phyloP scores from a whole-genome alignment of 495 filamentous ascomycete genomes.

The Mytilinidion resinicola region DNA sequence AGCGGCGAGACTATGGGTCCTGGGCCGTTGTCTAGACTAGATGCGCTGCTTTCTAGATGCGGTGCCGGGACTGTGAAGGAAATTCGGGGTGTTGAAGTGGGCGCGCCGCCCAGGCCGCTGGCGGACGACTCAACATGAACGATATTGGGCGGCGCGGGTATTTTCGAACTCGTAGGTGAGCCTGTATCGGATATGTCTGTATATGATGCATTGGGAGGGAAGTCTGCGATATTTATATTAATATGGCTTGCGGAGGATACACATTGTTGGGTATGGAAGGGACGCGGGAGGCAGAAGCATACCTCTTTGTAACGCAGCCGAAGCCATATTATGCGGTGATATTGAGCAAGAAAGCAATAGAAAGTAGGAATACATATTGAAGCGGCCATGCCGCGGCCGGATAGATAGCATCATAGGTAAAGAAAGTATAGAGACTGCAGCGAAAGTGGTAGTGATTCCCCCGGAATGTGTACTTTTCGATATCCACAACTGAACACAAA shows the following conservation, averaged over 20 bases:
- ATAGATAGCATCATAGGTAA: not conserved
- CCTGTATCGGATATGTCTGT: not conserved
- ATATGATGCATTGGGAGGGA: not conserved
- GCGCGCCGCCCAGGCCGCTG: not conserved
- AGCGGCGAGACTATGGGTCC: not conserved
- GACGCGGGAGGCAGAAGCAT: not conserved
- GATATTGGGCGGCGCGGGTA: not conserved
- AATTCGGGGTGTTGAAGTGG: not conserved
- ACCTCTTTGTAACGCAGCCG: not conserved
- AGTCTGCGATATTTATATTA: not conserved
- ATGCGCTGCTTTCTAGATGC: not conserved
- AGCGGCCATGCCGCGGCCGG: not conserved
- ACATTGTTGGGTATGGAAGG: no score
- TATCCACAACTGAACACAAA: not conserved
- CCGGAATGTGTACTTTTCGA: not conserved
- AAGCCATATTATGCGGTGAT: not conserved
- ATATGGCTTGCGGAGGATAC: not conserved
- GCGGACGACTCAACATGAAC: not conserved
- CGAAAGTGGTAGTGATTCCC: not conserved
- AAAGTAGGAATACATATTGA: not conserved
- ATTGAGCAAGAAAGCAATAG: not conserved
- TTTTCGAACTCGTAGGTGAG: not conserved
- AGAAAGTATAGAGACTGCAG: not conserved
- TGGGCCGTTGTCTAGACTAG: not conserved
- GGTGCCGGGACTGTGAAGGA: not conserved